phyloP scores from a whole-genome alignment of 139 green algal species.

The Pleodorina starrii region DNA sequence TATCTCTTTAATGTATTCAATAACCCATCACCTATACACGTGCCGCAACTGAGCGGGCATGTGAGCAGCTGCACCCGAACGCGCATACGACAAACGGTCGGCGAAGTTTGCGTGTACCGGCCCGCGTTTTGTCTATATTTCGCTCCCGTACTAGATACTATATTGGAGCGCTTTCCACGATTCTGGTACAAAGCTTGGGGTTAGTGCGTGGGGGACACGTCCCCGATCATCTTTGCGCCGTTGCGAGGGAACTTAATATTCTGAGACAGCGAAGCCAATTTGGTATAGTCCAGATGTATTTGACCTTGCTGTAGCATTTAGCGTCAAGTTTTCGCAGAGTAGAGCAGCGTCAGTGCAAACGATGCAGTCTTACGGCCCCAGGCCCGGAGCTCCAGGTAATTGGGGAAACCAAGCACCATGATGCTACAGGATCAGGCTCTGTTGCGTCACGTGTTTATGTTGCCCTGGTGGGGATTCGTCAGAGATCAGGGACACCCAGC shows the following conservation, averaged over 20 bases:
- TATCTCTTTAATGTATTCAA: too few species aligned
- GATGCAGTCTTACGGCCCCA: constrained; percentile 24
- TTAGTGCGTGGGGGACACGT: neutral
- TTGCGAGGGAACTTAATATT: too few species aligned
- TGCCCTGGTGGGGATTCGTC: neutral
- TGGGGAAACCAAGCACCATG: neutral
- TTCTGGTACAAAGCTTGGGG: too few species aligned
- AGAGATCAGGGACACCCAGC: constrained; percentile 10
- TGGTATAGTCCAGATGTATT: constrained; percentile 10
- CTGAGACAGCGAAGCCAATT: too few species aligned
- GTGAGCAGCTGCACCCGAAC: too few species aligned
- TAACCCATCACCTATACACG: too few species aligned
- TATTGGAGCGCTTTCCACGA: too few species aligned
- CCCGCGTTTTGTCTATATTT: too few species aligned
- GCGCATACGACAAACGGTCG: too few species aligned
- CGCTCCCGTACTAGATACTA: too few species aligned
- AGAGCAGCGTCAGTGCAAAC: neutral
- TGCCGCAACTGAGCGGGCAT: too few species aligned
- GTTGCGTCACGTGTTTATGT: neutral
- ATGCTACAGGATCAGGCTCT: neutral
- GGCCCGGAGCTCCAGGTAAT: constrained; percentile 31
- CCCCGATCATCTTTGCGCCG: neutral
- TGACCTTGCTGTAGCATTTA: neutral
- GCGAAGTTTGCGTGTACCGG: too few species aligned
- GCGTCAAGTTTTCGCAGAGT: neutral